Conservation (phyloP, 2,329 filamentous ascomycete species). For the Cadophora malorum region DNA sequence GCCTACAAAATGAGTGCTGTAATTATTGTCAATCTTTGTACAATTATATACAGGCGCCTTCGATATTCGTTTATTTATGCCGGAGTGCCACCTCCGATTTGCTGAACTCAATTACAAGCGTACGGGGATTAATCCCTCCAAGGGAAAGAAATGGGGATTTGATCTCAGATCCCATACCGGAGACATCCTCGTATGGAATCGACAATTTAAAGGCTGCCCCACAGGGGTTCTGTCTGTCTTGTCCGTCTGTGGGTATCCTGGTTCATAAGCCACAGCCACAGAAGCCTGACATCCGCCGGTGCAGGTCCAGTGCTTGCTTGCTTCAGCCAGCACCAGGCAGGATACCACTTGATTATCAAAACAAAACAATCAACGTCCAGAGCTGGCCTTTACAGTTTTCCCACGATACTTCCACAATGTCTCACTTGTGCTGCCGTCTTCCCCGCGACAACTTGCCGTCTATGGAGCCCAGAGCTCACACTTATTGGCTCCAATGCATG, state of each 20-base stretch:
- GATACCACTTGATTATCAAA: neutral
- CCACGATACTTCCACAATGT: neutral
- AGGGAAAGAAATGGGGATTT: conserved; percentile 1
- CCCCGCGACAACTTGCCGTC: conserved; percentile 4
- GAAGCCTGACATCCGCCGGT: conserved; percentile 16
- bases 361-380: neutral
- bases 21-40: conserved; percentile 21
- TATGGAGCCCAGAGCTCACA: neutral
- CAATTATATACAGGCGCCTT: conserved; percentile 3
- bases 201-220: conserved; percentile 18
- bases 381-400: neutral
- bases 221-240: conserved; percentile 17
- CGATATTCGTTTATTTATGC: neutral
- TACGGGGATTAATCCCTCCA: conserved; percentile 11
- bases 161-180: conserved; percentile 13
- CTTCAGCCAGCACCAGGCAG: neutral
- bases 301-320: neutral
- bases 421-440: conserved; percentile 1
- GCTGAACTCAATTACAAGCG: neutral
- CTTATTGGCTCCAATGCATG: neutral
- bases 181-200: conserved; percentile 17
- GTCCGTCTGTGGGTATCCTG: conserved; percentile 2
- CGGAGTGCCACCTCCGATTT: neutral
- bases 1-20: conserved; percentile 6
- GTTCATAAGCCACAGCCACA: conserved; percentile 12